phyloP scores from a whole-genome alignment of 208 protist species.

The Leptomonas seymouri region DNA sequence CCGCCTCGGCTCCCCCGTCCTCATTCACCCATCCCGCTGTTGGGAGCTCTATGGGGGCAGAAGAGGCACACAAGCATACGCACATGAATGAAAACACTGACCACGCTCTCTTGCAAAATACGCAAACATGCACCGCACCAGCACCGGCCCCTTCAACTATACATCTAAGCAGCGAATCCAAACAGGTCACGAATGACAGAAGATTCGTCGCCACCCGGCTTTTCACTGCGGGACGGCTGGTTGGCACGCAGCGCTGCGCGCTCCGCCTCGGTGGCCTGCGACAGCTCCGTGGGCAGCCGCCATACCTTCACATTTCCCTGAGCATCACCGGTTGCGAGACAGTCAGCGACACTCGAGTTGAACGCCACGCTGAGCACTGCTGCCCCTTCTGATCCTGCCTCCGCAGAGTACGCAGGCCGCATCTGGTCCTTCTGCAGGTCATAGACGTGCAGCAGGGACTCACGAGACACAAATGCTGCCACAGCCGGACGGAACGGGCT shows the following conservation, averaged over 20 bases:
- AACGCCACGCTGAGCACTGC: slow-evolving; percentile 72
- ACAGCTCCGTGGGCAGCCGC: slow-evolving; percentile 66
- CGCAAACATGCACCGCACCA: too few relatives aligned
- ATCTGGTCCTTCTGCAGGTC: slow-evolving; percentile 75
- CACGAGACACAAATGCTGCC: slow-evolving; percentile 78
- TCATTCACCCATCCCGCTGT: too few relatives aligned
- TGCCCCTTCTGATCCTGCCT: slow-evolving; percentile 67
- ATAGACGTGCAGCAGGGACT: slow-evolving; percentile 82
- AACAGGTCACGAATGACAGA: slow-evolving; percentile 56
- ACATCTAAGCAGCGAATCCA: slow-evolving; percentile 59
- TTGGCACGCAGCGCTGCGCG: slow-evolving; percentile 62
- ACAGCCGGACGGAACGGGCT: slow-evolving; percentile 88
- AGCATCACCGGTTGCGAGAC: slow-evolving; percentile 81
- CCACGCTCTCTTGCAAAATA: too few relatives aligned
- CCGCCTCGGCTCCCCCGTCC: too few relatives aligned
- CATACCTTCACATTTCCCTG: slow-evolving; percentile 73
- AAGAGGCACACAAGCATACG: too few relatives aligned
- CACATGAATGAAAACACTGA: too few relatives aligned
- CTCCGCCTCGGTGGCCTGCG: slow-evolving; percentile 80
- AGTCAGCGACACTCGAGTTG: slow-evolving; percentile 59
- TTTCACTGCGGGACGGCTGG: slow-evolving; percentile 28
- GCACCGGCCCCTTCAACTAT: not conserved
- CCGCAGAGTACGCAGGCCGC: slow-evolving; percentile 58
- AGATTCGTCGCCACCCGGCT: slow-evolving; percentile 12
- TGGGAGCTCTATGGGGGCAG: too few relatives aligned